These are phyloP conservation scores for Entomortierella lignicola DNA, from an alignment of 192 early-diverging fungal genomes.

Conservation along the genomic window DNA sequence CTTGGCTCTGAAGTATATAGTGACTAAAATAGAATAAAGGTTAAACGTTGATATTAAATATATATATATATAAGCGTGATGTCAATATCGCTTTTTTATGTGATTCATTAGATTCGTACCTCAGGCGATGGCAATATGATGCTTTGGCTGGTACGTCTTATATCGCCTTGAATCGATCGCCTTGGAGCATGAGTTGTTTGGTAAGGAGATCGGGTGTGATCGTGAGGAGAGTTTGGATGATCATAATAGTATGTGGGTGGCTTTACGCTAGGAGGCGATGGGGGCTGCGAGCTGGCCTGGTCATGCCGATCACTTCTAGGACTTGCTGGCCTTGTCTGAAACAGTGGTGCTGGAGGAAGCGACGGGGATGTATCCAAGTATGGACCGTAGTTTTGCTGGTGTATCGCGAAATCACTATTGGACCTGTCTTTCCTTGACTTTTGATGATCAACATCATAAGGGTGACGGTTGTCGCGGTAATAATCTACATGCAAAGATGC, in stretches of 20 bases:
- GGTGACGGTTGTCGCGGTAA: conserved; percentile 22
- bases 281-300: conserved; percentile 1
- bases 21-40: background rate
- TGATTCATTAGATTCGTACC: background rate
- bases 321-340: conserved; percentile 2
- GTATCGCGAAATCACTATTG: conserved; percentile 42
- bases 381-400: conserved; percentile 52
- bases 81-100: too few relatives aligned
- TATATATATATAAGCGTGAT: background rate
- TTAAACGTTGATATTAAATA: background rate
- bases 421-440: conserved; percentile 11
- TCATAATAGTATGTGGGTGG: conserved; percentile 13
- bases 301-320: background rate
- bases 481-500: conserved; percentile 1
- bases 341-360: conserved; percentile 16
- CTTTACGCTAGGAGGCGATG: background rate
- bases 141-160: conserved; percentile 24
- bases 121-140: conserved; percentile 23
- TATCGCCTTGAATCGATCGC: conserved; percentile 24
- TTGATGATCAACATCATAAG: conserved; percentile 16
- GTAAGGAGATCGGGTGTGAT: conserved; percentile 11
- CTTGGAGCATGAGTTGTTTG: background rate
- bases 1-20: conserved; percentile 4
- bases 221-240: background rate
- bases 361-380: conserved; percentile 41